Evolutionary conservation across 352 stramenopile species (phyloP), one percentile per base, ranked within the genome.

Genomic region (Globisporangium polare): DNA sequence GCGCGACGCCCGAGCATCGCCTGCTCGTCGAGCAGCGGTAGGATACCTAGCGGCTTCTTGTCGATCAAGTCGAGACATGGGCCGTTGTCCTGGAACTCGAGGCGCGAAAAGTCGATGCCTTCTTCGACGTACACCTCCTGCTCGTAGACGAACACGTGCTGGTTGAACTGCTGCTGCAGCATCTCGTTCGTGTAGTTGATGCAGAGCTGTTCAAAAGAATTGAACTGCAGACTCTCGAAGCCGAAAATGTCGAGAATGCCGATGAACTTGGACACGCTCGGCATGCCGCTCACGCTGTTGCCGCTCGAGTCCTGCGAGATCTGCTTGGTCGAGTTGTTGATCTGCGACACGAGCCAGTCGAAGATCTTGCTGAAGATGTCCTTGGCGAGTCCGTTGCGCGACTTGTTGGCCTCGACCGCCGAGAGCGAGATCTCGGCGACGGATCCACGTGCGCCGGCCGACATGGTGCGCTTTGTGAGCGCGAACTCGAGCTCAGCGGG

Each of bases 111-210:
- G 46, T 96, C 81, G 50, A 98, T 97, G 18, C 92, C 92, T 88
- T 99, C 97, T 53, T 96, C 89, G 60, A 98, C 89, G 73, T 99
- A 99, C 51, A 98, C 91, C 52, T 98, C 83, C 65, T 99, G 96
- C 67, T 99, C 97, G 58, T 98, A 92, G 66, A 98, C 97, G 60
- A 99, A 98, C 5, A 98, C 96, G 80, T 98, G 91, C 73, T 98
- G 89, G 74, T 98, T 98, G 72, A 96, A 97, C 63, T 96, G 87
- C 63, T 96, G 88, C 72, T 98, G 94, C 8, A 98, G 74, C 90
- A 97, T 98, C 68, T 98, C 94, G 69, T 98, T 98, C 47, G 89
- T 97, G 72, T 97, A 98, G 75, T 98, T 98, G 74, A 98, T 98
- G 67, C 94, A 98, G 12, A 98, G 77, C 63, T 99, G 96, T 74